phyloP scores from a whole-genome alignment of 331 rosid genomes.

The Erythrophleum ivorense region DNA sequence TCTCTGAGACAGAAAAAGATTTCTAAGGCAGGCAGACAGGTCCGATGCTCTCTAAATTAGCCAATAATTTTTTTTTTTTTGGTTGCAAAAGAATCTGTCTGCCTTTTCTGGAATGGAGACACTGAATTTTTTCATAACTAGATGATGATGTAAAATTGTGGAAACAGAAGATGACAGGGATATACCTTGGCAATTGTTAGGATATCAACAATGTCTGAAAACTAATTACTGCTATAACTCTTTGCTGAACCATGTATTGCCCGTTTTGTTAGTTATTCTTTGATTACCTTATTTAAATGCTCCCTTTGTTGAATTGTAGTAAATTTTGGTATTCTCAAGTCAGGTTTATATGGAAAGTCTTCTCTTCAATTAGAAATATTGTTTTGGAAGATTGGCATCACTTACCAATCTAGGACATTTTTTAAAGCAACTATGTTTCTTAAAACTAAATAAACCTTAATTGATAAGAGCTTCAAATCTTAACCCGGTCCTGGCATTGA shows the following conservation, averaged over 20 bases:
- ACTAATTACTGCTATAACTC: neutral
- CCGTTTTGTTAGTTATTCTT: neutral
- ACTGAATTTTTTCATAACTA: neutral
- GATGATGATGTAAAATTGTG: constrained; percentile 16
- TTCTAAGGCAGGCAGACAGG: neutral
- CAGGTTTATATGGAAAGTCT: constrained; percentile 5
- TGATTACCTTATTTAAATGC: neutral
- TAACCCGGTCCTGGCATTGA: neutral
- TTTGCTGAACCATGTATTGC: neutral
- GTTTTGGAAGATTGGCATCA: neutral
- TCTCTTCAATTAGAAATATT: neutral
- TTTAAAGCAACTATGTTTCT: neutral
- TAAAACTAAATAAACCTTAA: neutral
- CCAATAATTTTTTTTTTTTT: neutral
- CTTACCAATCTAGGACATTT: neutral
- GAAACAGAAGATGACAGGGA: neutral
- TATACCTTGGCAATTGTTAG: constrained; percentile 9
- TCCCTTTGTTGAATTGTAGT: neutral
- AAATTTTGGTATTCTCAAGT: neutral
- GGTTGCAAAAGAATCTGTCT: constrained; percentile 9
- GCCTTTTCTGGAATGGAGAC: neutral
- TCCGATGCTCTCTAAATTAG: neutral
- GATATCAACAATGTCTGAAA: neutral
- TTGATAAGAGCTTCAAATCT: constrained; percentile 11
- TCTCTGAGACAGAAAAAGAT: neutral